Conservation (phyloP, 345 rosid species). For the Ailanthus altissimus region DNA sequence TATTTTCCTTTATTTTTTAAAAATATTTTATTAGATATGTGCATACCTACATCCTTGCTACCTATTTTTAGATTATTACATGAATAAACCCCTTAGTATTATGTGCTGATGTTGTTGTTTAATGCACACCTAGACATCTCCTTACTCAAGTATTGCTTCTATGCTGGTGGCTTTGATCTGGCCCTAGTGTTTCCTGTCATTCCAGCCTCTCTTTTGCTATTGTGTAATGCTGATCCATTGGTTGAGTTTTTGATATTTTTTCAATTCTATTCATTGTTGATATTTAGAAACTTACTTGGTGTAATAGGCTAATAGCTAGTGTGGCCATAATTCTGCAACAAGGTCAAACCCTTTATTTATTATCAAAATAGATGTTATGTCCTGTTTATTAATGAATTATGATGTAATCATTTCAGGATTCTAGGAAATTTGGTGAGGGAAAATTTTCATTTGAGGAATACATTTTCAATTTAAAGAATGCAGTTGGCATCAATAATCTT, state of each 20-base stretch:
- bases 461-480: slow-evolving; percentile 37
- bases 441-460: slow-evolving; percentile 48
- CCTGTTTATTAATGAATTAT: slow-evolving; percentile 9
- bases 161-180: slow-evolving; percentile 6
- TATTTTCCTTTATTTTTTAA: slow-evolving; percentile 25
- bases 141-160: not conserved
- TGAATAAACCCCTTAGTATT: not conserved
- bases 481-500: slow-evolving; percentile 35
- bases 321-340: not conserved
- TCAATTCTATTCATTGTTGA: slow-evolving; percentile 5
- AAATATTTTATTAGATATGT: not conserved
- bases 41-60: too few species aligned
- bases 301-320: not conserved
- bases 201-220: not conserved
- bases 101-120: not conserved
- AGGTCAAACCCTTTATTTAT: not conserved
- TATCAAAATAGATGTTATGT: not conserved
- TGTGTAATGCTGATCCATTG: not conserved
- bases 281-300: not conserved
- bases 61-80: not conserved
- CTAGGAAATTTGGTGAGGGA: slow-evolving; percentile 57
- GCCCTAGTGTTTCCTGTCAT: not conserved
- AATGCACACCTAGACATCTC: not conserved
- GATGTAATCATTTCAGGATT: slow-evolving; percentile 38
- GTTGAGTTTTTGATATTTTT: not conserved